Evolutionary conservation across 495 filamentous ascomycete species (phyloP).

Genomic region (Hyaloscypha hepaticicola): DNA sequence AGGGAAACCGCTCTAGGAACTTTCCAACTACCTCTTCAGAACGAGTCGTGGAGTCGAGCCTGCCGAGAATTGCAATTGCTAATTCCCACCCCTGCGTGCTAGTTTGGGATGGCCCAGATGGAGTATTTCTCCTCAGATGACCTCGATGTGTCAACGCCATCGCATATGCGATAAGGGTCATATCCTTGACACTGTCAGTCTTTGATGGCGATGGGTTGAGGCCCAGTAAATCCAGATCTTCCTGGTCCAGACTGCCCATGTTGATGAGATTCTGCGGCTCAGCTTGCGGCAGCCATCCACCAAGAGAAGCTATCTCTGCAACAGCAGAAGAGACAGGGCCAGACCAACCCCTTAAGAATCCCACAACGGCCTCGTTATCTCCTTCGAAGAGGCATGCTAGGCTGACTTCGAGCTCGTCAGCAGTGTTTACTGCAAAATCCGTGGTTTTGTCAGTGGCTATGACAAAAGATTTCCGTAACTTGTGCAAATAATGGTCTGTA

Average conservation of each 20-base stretch:
- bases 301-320: constrained; percentile 73
- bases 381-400: constrained; percentile 77
- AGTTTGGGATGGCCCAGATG: constrained; percentile 36
- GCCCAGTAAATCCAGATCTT: constrained; percentile 55
- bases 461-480: constrained; percentile 48
- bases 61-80: constrained; percentile 70
- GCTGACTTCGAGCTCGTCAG: constrained; percentile 70
- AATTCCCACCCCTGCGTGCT: constrained; percentile 79
- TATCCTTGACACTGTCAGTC: constrained; percentile 60
- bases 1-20: constrained; percentile 60
- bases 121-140: constrained; percentile 32
- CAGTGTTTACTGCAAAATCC: constrained; percentile 67
- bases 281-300: constrained; percentile 67
- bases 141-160: constrained; percentile 49
- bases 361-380: constrained; percentile 68
- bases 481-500: constrained; percentile 41
- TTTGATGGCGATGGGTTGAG: constrained; percentile 45
- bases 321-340: constrained; percentile 70
- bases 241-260: constrained; percentile 49
- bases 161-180: constrained; percentile 72
- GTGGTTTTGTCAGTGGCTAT: constrained; percentile 38
- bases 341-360: constrained; percentile 75
- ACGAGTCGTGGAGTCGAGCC: constrained; percentile 63
- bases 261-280: constrained; percentile 44
- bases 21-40: constrained; percentile 67